These are phyloP conservation scores for Leccinum proliferum DNA, from an alignment of 1,284 basidiomycete species.

Conservation along the genomic window DNA sequence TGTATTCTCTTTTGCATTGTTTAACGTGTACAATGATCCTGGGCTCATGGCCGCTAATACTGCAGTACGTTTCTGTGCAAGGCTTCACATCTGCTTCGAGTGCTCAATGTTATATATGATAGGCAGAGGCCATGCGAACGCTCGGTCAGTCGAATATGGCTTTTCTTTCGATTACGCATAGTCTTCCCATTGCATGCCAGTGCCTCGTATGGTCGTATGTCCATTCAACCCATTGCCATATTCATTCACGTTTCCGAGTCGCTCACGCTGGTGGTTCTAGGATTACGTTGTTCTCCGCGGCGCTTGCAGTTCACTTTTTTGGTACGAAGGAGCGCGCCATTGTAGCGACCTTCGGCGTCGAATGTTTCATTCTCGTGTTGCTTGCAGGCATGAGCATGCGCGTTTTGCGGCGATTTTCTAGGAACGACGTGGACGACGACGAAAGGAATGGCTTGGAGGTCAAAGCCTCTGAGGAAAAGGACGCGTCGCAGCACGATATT, in stretches of 20 bases:
- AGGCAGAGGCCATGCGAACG: conserved; percentile 7
- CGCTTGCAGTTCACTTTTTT: conserved; percentile 6
- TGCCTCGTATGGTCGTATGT: conserved; percentile 20
- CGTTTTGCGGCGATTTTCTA: conserved; percentile 7
- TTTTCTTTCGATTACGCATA: conserved; percentile 13
- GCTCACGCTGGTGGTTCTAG: not conserved
- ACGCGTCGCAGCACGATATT: not conserved
- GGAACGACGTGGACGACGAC: not conserved
- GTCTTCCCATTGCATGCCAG: conserved; percentile 11
- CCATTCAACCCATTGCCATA: not conserved
- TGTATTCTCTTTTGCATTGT: conserved; percentile 14
- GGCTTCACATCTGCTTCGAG: not conserved
- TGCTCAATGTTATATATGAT: not conserved
- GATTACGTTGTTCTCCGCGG: conserved; percentile 10
- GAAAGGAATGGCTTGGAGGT: not conserved
- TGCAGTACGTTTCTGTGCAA: conserved; percentile 8
- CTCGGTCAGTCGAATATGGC: conserved; percentile 7
- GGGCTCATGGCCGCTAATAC: not conserved
- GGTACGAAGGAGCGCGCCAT: not conserved
- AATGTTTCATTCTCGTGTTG: conserved; percentile 7
- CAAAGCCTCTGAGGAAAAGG: not conserved
- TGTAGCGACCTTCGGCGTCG: conserved; percentile 6
- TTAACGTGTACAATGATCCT: conserved; percentile 11
- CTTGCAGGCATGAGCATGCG: not conserved
- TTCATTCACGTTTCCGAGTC: not conserved